Evolutionary conservation across 306 rosid species (phyloP), one percentile per base, ranked within the genome.

Genomic region (Psophocarpus tetragonolobus): DNA sequence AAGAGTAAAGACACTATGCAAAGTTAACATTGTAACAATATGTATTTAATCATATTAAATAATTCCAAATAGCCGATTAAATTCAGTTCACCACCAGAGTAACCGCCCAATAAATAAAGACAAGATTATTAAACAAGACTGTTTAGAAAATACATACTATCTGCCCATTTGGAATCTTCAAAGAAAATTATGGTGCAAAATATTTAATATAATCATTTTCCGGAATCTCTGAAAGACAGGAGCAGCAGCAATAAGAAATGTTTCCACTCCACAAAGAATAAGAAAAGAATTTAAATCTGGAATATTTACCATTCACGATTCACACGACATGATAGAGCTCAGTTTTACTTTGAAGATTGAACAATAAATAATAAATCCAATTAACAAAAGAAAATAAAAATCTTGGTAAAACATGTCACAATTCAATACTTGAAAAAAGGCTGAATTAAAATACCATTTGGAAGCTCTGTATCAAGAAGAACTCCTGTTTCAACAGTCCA

Each of bases 401-500:
- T 38, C 30, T 60, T 50, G 48, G 66, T 21, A 24, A 57, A 70
- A 68, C 33, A 61, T 8, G 36, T 45, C 78, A 39, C 23, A 76
- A n/a, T 42, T 20, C 64, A 36, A 76, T 15, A 71, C 58, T 35
- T 51, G 71, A 63, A 35, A 64, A 42, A 81, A 51, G 18, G 30
- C 73, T 17, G 20, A 71, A 53, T 77, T 50, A 58, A 35, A 61
- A 66, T 87, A 95, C 98, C 97, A 82, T 95, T 91, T 54, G 98
- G 96, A 84, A 95, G 93, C 63, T 95, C 97, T 27, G 96, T 91
- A 80, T 92, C 98, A 50, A 95, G 88, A 83, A 95, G 93, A 86
- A 91, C 97, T 62, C 98, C 98, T 65, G 98, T 95, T 90, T 95
- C 98, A 67, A 95, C 81, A 0, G 97, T 80, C 98, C 98, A 95